A percentile compares a stretch with the other conserved stretches of the same genome.
Conservation (phyloP, 1,284 basidiomycete species). For the Cerioporus squamosus region DNA sequence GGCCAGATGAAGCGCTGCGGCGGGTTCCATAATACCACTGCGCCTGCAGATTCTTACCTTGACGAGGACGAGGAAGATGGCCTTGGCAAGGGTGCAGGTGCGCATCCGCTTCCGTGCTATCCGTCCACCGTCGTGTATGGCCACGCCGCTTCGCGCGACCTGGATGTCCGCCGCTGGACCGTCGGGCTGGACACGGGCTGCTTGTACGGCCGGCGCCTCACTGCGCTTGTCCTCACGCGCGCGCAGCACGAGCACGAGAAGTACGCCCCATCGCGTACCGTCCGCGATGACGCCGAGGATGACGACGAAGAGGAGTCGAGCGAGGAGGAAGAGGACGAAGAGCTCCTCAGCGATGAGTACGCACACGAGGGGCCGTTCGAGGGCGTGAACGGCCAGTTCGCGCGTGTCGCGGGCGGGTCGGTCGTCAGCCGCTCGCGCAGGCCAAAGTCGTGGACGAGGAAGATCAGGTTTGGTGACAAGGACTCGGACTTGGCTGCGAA, state of each 20-base stretch:
- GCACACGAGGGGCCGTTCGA: slow-evolving; percentile 8
- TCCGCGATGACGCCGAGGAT: slow-evolving; percentile 24
- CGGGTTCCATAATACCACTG: slow-evolving; percentile 46
- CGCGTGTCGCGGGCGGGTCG: slow-evolving; percentile 17
- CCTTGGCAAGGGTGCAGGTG: slow-evolving; percentile 17
- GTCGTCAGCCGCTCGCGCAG: slow-evolving; percentile 12
- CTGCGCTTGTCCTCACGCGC: slow-evolving; percentile 59
- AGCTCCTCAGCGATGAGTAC: slow-evolving; percentile 12
- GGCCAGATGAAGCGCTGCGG: slow-evolving; percentile 68
- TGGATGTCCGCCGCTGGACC: slow-evolving; percentile 80
- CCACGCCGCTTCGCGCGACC: slow-evolving; percentile 74
- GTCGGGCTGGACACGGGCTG: slow-evolving; percentile 86
- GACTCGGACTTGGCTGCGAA: slow-evolving; percentile 23
- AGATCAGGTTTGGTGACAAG: slow-evolving; percentile 31
- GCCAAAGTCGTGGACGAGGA: slow-evolving; percentile 25
- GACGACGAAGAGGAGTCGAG: slow-evolving; percentile 32
- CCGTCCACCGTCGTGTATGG: slow-evolving; percentile 85
- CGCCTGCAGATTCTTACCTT: not conserved
- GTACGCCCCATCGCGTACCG: not conserved
- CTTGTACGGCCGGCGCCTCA: slow-evolving; percentile 61
- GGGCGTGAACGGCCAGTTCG: slow-evolving; percentile 14
- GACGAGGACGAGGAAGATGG: slow-evolving; percentile 9
- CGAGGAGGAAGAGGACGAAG: slow-evolving; percentile 24
- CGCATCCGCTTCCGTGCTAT: slow-evolving; percentile 59
- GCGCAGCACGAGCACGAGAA: slow-evolving; percentile 14